Evolutionary conservation across 441 rosid genomes (phyloP), one percentile per base, ranked within the genome.

Genomic region (Populus hybrid): DNA sequence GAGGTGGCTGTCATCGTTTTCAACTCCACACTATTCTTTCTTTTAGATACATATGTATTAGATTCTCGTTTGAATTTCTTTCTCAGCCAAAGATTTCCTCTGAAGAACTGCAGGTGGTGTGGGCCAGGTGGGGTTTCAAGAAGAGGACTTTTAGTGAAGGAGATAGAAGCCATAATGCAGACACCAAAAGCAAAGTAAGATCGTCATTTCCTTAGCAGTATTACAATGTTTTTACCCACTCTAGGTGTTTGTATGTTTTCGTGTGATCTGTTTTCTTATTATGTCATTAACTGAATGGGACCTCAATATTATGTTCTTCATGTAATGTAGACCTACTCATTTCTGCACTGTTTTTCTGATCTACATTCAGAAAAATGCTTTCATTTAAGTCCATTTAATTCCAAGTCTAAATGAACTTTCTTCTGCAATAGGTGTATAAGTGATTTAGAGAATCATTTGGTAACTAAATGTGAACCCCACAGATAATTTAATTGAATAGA

Each of bases 181-280:
- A 90, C 97, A 50, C 92, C 97, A 69, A 94, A 94, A 88, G 85
- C 87, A 69, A 90, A 92, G 99, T 92, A 79, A 82, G 86, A 28
- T 82, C 76, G n/a, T 75, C 71, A 63, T 72, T 74, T 80, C 42
- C 69, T 74, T 18, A 73, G 28, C 71, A 61, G 56, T 16, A 71
- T 78, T n/a, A 6, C 68, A 33, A 53, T 70, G 24, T 23, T 3
- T 9, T 69, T 9, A 11, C 71, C 45, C n/a, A 6, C 26, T n/a
- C 2, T 2, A 42, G 20, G 12, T 3, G 33, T 56, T 29, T 9
- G n/a, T 56, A 61, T 68, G 9, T 80, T 64, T 50, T 16, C 68
- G 20, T 26, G 31, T 29, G 53, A 42, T 77, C 67, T 79, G 28
- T 78, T 68, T 21, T 23, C 70, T 67, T 20, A 45, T 14, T 14